Conservation (phyloP, 345 rosid species). For the Eucalyptus sp. region DNA sequence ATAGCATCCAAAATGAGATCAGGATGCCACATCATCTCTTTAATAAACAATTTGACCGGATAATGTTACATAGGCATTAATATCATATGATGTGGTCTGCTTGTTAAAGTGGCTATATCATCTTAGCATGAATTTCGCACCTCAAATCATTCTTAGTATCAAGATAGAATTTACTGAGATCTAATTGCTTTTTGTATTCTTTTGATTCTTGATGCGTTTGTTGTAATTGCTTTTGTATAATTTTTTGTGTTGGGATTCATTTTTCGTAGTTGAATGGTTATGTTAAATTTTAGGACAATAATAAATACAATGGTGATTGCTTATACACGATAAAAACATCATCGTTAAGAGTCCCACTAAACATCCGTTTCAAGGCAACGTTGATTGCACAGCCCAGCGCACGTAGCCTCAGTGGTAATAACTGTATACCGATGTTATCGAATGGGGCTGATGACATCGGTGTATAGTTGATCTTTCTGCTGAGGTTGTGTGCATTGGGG, state of each 20-base stretch:
- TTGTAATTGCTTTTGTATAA: not conserved
- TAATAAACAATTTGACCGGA: not conserved
- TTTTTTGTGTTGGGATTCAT: not conserved
- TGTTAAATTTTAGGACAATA: not conserved
- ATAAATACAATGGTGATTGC: not conserved
- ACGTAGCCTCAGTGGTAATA: not conserved
- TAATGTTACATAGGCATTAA: not conserved
- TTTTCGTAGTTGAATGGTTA: not conserved
- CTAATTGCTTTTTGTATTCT: too few species aligned
- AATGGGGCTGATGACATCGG: not conserved
- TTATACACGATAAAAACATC: not conserved
- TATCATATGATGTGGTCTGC: not conserved
- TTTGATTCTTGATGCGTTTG: not conserved
- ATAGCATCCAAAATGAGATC: not conserved
- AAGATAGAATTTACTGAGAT: not conserved
- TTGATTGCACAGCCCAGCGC: not conserved
- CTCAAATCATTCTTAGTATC: not conserved
- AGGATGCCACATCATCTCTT: not conserved
- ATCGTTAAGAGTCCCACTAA: not conserved
- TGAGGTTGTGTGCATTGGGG: not conserved
- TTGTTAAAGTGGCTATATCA: not conserved
- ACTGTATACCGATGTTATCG: accelerated
- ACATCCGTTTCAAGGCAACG: not conserved
- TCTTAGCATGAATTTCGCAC: not conserved
- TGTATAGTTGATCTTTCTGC: not conserved